These are phyloP conservation scores for Pythium chondricola DNA, from an alignment of 352 stramenopile species.

Conservation along the genomic window DNA sequence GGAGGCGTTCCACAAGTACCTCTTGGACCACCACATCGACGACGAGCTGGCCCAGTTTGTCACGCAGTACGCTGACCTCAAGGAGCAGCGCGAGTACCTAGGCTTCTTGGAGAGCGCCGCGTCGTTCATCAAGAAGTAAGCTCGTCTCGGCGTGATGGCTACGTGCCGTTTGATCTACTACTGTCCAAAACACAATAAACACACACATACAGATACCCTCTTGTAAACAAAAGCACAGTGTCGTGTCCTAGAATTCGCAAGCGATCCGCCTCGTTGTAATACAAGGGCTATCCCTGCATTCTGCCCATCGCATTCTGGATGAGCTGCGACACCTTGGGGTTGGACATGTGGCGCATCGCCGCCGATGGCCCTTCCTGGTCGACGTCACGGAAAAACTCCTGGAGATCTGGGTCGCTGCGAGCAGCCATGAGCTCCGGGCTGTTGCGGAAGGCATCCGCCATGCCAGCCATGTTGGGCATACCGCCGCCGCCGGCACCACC, in stretches of 20 bases:
- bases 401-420: conserved; percentile 63
- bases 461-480: conserved; percentile 60
- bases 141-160: no score
- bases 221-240: no score
- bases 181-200: no score
- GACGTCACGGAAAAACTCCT: conserved; percentile 79
- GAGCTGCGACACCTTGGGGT: conserved; percentile 78
- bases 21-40: conserved; percentile 72
- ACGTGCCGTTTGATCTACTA: no score
- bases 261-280: no score
- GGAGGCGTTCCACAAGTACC: conserved; percentile 74
- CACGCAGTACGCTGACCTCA: conserved; percentile 74
- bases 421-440: conserved; percentile 65
- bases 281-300: conserved; percentile 58
- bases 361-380: conserved; percentile 68
- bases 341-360: conserved; percentile 84
- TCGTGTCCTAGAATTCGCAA: no score
- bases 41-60: conserved; percentile 84
- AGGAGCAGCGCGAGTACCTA: conserved; percentile 84
- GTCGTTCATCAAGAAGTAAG: conserved; percentile 70
- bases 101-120: conserved; percentile 63
- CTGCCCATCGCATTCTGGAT: conserved; percentile 65
- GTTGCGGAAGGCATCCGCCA: conserved; percentile 53
- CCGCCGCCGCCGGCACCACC: conserved; percentile 21
- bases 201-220: no score